Base-by-base conservation (phyloP, 306 rosid genomes). In the Luffa aegyptiaca region DNA sequence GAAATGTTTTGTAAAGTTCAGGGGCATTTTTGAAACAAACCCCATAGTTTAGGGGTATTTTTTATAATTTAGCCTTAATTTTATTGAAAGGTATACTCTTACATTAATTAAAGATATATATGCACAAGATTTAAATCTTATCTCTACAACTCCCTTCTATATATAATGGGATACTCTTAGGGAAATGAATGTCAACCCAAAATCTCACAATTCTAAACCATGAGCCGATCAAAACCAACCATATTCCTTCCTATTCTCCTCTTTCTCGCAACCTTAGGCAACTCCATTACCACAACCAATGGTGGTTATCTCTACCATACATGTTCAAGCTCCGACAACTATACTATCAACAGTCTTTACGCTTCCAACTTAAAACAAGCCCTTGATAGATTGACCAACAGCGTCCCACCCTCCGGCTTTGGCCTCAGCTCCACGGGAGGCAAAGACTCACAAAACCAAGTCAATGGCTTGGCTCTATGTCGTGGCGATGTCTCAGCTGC, bases 251-350 rank as follows among this genome's bases (percentile, higher is more conserved):
- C 48, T 2, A 18, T 69, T 44, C 53, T 69, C 17, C 36, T 69
- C 18, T 69, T 41, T 41, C 53, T 42, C 7, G 7, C 52, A 18
- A 36, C 36, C 53, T n/a, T 44, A n/a, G 53, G 53, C 53, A 42
- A 44, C 10, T n/a, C 21, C 33, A 39, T 78, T 13, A 91, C 84
- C 33, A 18, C 68, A 14, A 90, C 84, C 39, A 81, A 75, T 0
- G 81, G 78, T 11, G 87, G 88, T 13, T 71, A 41, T 45, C 89
- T 93, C 46, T 69, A 80, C 37, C 87, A 89, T 51, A 49, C 83
- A 21, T 93, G 97, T 75, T 88, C 88, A 49, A 80, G 21, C 84
- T 64, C 76, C 7, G 70, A 86, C 48, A 84, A 86, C 82, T 88
- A 68, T 86, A 87, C 93, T n/a, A 16, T 86, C 21, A 18, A 64